A percentile compares a stretch with the other conserved stretches of the same genome.
Evolutionary conservation across 2,329 filamentous ascomycete genomes (phyloP).

Genomic region (Penicillium olsonii): DNA sequence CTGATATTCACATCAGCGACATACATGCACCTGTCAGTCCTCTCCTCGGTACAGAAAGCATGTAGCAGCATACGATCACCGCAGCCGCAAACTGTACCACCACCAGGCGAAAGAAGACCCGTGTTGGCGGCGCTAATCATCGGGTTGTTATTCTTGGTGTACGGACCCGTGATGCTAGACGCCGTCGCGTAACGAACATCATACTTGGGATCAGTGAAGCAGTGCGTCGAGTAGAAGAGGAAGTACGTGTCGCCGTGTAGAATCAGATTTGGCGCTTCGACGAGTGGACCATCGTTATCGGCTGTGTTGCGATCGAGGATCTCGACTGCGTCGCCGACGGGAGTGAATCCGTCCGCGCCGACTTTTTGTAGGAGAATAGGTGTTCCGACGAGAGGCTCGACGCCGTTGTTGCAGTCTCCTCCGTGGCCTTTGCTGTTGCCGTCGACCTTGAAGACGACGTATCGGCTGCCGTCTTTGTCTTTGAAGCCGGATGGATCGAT

Average conservation of each 20-base stretch:
- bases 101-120: constrained; percentile 34
- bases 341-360: constrained; percentile 52
- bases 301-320: constrained; percentile 60
- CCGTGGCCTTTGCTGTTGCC: constrained; percentile 58
- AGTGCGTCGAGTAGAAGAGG: constrained; percentile 64
- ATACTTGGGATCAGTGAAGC: constrained; percentile 57
- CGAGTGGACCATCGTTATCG: constrained; percentile 62
- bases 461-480: constrained; percentile 57
- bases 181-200: constrained; percentile 63
- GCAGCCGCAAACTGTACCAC: constrained; percentile 33
- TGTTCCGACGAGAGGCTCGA: constrained; percentile 37
- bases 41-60: constrained; percentile 28
- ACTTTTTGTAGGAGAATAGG: constrained; percentile 46
- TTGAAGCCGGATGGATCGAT: constrained; percentile 65
- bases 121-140: constrained; percentile 37
- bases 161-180: constrained; percentile 38
- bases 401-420: constrained; percentile 50
- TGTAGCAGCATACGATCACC: constrained; percentile 38
- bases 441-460: constrained; percentile 67
- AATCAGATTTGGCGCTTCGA: constrained; percentile 63
- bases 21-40: constrained; percentile 32
- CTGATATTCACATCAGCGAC: constrained; percentile 27
- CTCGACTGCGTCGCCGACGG: constrained; percentile 54
- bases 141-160: constrained; percentile 35
- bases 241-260: constrained; percentile 52